Conservation (phyloP, 176 grass and related monocot genomes). For the Alloteropsis semialata region DNA sequence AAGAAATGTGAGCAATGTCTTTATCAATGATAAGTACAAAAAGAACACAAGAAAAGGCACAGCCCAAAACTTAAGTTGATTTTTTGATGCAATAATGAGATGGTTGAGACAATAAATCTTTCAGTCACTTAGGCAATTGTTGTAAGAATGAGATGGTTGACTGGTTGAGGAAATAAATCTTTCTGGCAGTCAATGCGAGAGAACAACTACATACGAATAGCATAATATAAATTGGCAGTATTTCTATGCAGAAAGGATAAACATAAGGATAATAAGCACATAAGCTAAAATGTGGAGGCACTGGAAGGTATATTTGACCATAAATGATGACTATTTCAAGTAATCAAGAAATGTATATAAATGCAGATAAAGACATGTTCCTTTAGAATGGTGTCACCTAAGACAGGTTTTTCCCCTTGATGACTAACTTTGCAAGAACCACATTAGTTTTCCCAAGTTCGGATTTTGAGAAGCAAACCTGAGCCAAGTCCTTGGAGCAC, state of each 20-base stretch:
- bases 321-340: not conserved
- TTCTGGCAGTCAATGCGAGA: not conserved
- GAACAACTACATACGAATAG: not conserved
- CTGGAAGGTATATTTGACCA: not conserved
- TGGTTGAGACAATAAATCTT: not conserved
- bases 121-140: not conserved
- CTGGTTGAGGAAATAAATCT: not conserved
- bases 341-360: not conserved
- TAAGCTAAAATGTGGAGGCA: not conserved
- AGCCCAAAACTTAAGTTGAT: not conserved
- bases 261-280: not conserved
- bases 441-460: not conserved
- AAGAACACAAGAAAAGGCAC: not conserved
- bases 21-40: not conserved
- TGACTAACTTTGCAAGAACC: not conserved
- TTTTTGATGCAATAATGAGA: not conserved
- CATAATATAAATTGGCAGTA: not conserved
- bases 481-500: conserved; percentile 89
- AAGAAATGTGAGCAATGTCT: not conserved
- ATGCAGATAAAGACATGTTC: not conserved
- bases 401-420: not conserved
- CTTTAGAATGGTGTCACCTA: not conserved
- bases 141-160: not conserved
- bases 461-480: conserved; percentile 59
- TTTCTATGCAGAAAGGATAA: not conserved